Percentiles rank a stretch among this genome's conserved stretches.
Evolutionary conservation across 2,329 filamentous ascomycete species (phyloP).

Genomic region (Plenodomus biglobosus): DNA sequence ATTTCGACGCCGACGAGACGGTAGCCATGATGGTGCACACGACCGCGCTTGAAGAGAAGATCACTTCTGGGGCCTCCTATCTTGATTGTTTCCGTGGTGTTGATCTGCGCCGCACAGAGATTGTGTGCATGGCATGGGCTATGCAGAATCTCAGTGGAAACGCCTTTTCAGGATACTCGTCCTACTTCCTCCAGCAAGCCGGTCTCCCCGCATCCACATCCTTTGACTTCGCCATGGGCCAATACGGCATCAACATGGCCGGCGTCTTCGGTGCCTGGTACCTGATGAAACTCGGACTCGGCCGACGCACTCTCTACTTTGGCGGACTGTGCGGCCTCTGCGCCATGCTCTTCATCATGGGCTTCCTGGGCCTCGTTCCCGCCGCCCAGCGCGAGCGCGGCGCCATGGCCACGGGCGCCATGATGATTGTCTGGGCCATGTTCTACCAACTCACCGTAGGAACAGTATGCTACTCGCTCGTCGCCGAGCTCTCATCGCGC

Average conservation of each 20-base stretch:
- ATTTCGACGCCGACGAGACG: conserved; percentile 81
- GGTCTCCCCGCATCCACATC: conserved; percentile 47
- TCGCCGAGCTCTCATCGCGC: conserved; percentile 79
- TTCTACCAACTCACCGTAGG: conserved; percentile 86
- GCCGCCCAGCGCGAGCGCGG: conserved; percentile 59
- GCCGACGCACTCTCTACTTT: conserved; percentile 74
- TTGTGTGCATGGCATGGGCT: conserved; percentile 58
- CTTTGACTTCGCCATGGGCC: conserved; percentile 56
- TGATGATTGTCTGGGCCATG: conserved; percentile 62
- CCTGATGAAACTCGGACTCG: conserved; percentile 73
- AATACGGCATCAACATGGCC: conserved; percentile 70
- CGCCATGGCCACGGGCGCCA: conserved; percentile 76
- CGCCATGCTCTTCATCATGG: conserved; percentile 77
- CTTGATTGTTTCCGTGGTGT: conserved; percentile 81
- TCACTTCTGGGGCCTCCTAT: conserved; percentile 73
- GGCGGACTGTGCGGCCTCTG: conserved; percentile 71
- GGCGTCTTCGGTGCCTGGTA: conserved; percentile 82
- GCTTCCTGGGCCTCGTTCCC: conserved; percentile 77
- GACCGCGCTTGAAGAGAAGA: conserved; percentile 74
- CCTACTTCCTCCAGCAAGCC: conserved; percentile 54
- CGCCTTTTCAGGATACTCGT: conserved; percentile 52
- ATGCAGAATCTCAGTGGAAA: conserved; percentile 54
- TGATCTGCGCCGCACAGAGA: conserved; percentile 76
- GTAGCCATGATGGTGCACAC: conserved; percentile 93
- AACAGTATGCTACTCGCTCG: conserved; percentile 86